Base-by-base conservation (phyloP, 2,329 filamentous ascomycete genomes). In the Nannizziopsis arthrosporioides region DNA sequence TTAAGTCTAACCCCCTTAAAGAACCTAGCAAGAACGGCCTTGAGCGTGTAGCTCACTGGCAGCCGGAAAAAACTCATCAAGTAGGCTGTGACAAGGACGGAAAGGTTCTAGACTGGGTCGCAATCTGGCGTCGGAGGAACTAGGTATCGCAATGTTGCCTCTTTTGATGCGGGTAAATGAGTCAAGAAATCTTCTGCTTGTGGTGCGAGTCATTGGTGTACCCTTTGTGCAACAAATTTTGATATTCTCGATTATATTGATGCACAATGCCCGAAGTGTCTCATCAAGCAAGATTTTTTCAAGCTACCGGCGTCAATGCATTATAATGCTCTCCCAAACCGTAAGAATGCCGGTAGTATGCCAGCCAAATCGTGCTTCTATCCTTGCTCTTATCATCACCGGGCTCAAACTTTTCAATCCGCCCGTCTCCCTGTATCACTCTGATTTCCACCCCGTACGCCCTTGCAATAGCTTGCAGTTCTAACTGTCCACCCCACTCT, bases 311-410 rank as follows among this genome's bases (percentile, higher is more conserved):
- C 56, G 78, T 67, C 62, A 98, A 67, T 46, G 89, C 94, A 63
- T 98, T 98, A 68, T 98, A 98, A 68, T 98, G 92, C 70, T 96
- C 92, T 10, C 92, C 92, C 43, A 98, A 71, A 1, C 90, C 90
- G 65, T 93, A 96, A 42, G 85, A 86, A 69, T 95, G 88, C 58
- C 85, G 77, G 67, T 96, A 96, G 66, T 96, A 98, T 32, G 88
- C 90, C 65, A 98, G 65, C 90, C 92, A 96, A 55, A 77, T 78
- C 57, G 76, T 76, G 55, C 68, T 71, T 46, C 65, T 63, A 17
- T 68, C 71, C 14, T 66, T 66, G 3, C 66, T 68, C 5, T 58
- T 61, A 18, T 56, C 61, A 15, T 68, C 72, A 1, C 61, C 68
- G 5, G 78, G 74, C 57, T 75, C 73, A 53, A 96, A 85, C 56